Conservation (phyloP, 176 grass and related monocot genomes). For the Rhipidocladum racemiflorum region DNA sequence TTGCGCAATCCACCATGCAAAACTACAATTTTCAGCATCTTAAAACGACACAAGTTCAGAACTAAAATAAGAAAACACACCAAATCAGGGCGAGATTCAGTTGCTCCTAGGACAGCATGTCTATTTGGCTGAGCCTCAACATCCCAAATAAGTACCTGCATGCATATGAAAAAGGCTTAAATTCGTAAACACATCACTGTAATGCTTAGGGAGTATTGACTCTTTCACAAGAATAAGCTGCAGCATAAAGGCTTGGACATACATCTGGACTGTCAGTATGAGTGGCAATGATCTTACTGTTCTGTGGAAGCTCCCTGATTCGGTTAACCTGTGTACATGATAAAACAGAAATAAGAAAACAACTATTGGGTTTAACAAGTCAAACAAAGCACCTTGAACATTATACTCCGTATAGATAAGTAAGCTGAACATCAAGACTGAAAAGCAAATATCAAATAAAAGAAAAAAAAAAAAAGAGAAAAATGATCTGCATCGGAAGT, state of each 20-base stretch:
- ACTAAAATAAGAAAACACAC: slow-evolving; percentile 38
- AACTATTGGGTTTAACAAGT: neutral
- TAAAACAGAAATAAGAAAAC: slow-evolving; percentile 14
- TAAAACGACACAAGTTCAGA: slow-evolving; percentile 2
- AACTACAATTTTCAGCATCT: slow-evolving; percentile 10
- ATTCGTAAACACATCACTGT: neutral
- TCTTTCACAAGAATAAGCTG: slow-evolving; percentile 11
- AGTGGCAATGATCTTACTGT: slow-evolving; percentile 87
- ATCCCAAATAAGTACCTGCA: slow-evolving; percentile 96
- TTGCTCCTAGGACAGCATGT: slow-evolving; percentile 65
- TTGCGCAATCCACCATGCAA: neutral
- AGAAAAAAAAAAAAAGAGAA: neutral
- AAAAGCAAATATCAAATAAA: neutral
- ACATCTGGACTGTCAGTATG: slow-evolving; percentile 98
- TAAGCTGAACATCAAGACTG: neutral
- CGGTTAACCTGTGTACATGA: slow-evolving; percentile 73
- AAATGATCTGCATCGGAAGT: neutral
- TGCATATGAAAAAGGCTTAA: slow-evolving; percentile 6
- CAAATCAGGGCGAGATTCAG: slow-evolving; percentile 76
- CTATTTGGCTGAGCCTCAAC: slow-evolving; percentile 85
- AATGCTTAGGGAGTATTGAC: neutral
- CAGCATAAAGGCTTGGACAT: slow-evolving; percentile 23
- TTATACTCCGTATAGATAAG: neutral
- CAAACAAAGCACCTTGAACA: neutral
- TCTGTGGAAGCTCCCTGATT: slow-evolving; percentile 97